phyloP scores from a whole-genome alignment of 768 basidiomycete genomes.

The Filobasidium wieringae region DNA sequence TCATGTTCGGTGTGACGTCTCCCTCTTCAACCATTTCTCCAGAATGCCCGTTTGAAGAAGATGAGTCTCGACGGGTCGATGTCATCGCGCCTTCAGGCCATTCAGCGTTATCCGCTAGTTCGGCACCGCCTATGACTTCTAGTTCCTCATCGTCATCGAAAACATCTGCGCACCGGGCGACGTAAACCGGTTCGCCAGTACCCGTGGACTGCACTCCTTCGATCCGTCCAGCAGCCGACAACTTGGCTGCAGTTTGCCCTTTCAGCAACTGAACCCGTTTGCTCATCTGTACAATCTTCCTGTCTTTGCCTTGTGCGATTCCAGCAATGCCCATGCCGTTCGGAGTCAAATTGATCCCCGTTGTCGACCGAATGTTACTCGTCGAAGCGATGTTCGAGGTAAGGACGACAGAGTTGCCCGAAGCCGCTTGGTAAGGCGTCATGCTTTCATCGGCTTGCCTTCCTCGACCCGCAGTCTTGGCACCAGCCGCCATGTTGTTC shows the following conservation, averaged over 20 bases:
- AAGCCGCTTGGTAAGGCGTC: slow-evolving; percentile 52
- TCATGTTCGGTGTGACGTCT: slow-evolving; percentile 7
- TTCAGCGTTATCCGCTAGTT: slow-evolving; percentile 19
- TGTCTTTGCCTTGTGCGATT: slow-evolving; percentile 20
- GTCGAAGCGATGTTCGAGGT: slow-evolving; percentile 78
- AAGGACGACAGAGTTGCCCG: slow-evolving; percentile 85
- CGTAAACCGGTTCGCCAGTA: background rate
- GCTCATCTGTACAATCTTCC: slow-evolving; percentile 33
- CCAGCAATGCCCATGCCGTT: slow-evolving; percentile 21
- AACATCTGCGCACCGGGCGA: background rate
- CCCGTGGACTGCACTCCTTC: slow-evolving; percentile 1
- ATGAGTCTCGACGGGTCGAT: slow-evolving; percentile 4
- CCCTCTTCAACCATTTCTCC: slow-evolving; percentile 17
- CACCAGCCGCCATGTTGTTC: slow-evolving; percentile 1
- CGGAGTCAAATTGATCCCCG: slow-evolving; percentile 21
- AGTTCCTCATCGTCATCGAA: slow-evolving; percentile 5
- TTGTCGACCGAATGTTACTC: slow-evolving; percentile 1
- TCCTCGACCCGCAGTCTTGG: background rate
- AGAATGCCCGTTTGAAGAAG: background rate
- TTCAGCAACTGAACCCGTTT: slow-evolving; percentile 37
- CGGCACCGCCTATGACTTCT: slow-evolving; percentile 11
- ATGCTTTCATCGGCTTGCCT: slow-evolving; percentile 1
- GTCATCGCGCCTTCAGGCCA: slow-evolving; percentile 6
- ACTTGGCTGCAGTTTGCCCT: slow-evolving; percentile 19
- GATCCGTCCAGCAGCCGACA: slow-evolving; percentile 7